Conservation (phyloP, 208 protist genomes). For the Leishmania guyanensis region DNA sequence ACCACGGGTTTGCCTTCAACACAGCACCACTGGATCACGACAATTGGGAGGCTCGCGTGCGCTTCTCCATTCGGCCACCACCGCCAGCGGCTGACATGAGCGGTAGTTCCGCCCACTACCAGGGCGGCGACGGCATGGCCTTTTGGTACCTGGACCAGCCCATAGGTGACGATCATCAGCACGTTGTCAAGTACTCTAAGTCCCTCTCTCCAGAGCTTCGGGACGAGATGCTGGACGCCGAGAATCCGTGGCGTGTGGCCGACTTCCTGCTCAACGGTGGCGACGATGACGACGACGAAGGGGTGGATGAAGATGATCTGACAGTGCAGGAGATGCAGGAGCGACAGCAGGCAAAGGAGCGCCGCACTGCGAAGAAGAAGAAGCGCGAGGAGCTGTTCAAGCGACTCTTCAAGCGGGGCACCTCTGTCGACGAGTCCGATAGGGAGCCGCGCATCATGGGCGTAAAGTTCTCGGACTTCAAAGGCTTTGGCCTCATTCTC, state of each 20-base stretch:
- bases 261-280: slow-evolving; percentile 69
- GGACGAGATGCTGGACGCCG: slow-evolving; percentile 44
- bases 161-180: slow-evolving; percentile 83
- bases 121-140: slow-evolving; percentile 82
- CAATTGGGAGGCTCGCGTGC: slow-evolving; percentile 73
- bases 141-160: slow-evolving; percentile 84
- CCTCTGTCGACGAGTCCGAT: slow-evolving; percentile 57
- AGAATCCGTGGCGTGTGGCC: slow-evolving; percentile 67
- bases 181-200: slow-evolving; percentile 82
- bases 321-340: slow-evolving; percentile 46
- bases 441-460: slow-evolving; percentile 69
- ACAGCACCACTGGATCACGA: slow-evolving; percentile 71
- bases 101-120: slow-evolving; percentile 35
- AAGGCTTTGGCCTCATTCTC: slow-evolving; percentile 68
- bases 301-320: slow-evolving; percentile 47
- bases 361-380: slow-evolving; percentile 37
- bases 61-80: slow-evolving; percentile 73
- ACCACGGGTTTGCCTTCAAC: slow-evolving; percentile 86
- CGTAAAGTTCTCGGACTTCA: slow-evolving; percentile 80
- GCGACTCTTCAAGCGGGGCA: slow-evolving; percentile 68
- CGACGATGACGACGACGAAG: slow-evolving; percentile 54
- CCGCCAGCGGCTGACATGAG: slow-evolving; percentile 34
- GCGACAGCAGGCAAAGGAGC: slow-evolving; percentile 22
- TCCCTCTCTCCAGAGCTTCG: slow-evolving; percentile 52
- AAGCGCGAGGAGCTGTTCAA: slow-evolving; percentile 69